Conservation (phyloP, 176 grass and related monocot species). For the Cocos nucifera region DNA sequence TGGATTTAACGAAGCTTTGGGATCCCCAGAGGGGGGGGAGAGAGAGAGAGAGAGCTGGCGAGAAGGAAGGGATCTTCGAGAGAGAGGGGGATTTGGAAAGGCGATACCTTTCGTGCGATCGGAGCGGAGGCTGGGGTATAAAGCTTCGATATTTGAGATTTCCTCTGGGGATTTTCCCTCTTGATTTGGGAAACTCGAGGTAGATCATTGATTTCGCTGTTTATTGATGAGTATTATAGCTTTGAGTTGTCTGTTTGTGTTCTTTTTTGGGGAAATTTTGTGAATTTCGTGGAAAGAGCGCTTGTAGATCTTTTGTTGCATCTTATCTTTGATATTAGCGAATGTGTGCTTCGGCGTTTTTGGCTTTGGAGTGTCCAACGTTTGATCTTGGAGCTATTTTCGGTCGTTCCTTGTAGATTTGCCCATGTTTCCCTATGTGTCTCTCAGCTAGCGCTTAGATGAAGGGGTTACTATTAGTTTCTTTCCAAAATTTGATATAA, state of each 20-base stretch:
- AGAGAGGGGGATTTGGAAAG: conserved; percentile 1
- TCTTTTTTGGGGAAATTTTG: not conserved
- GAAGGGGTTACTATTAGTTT: too few relatives aligned
- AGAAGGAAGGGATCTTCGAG: not conserved
- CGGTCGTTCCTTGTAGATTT: too few relatives aligned
- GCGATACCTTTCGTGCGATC: conserved; percentile 23
- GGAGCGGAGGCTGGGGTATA: not conserved
- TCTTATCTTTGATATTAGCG: too few relatives aligned
- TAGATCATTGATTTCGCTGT: not conserved
- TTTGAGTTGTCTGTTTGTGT: conserved; percentile 5
- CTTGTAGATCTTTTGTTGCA: too few relatives aligned
- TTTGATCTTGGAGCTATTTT: too few relatives aligned
- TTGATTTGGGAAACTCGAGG: not conserved
- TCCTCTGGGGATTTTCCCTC: not conserved
- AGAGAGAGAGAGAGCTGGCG: conserved; percentile 8
- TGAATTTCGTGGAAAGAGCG: too few relatives aligned
- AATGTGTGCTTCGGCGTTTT: too few relatives aligned
- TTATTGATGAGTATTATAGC: conserved; percentile 2
- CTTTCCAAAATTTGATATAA: too few relatives aligned
- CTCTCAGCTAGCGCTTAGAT: too few relatives aligned
- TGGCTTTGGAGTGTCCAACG: too few relatives aligned
- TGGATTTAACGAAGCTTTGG: too few relatives aligned
- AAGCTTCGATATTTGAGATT: conserved; percentile 3
- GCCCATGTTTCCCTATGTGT: too few relatives aligned
- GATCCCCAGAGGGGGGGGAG: not conserved